A percentile compares a stretch with the other conserved stretches of the same genome.
These are phyloP conservation scores for Tremella fuciformis DNA, from an alignment of 768 basidiomycete genomes.

Conservation along the genomic window DNA sequence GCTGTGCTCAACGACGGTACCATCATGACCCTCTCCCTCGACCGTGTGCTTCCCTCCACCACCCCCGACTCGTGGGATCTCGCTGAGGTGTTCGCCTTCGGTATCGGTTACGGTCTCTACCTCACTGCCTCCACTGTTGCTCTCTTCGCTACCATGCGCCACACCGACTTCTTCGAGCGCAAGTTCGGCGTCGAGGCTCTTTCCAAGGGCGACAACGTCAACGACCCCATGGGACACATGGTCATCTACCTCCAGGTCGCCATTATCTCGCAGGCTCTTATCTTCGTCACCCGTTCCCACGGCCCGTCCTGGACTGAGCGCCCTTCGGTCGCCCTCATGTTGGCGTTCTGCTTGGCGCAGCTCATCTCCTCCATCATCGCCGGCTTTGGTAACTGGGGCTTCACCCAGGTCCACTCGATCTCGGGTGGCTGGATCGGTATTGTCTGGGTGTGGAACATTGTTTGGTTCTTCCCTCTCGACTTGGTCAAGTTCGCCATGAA, in stretches of 20 bases:
- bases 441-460: slow-evolving; percentile 85
- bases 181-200: slow-evolving; percentile 88
- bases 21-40: slow-evolving; percentile 91
- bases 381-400: slow-evolving; percentile 88
- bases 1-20: slow-evolving; percentile 97
- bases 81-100: slow-evolving; percentile 92
- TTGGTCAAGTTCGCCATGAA: slow-evolving; percentile 96
- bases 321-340: slow-evolving; percentile 74
- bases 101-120: slow-evolving; percentile 92
- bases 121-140: slow-evolving; percentile 81
- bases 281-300: slow-evolving; percentile 93
- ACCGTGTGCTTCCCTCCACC: slow-evolving; percentile 88
- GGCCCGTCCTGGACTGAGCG: slow-evolving; percentile 51
- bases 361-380: slow-evolving; percentile 94
- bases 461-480: slow-evolving; percentile 96
- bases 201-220: slow-evolving; percentile 70
- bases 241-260: slow-evolving; percentile 63
- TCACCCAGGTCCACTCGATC: slow-evolving; percentile 75
- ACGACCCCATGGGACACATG: slow-evolving; percentile 45
- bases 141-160: slow-evolving; percentile 76
- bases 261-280: slow-evolving; percentile 96
- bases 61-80: slow-evolving; percentile 95
- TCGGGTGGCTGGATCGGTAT: slow-evolving; percentile 97
- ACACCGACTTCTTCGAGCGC: slow-evolving; percentile 84
- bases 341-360: slow-evolving; percentile 89